phyloP scores from a whole-genome alignment of 2,329 filamentous ascomycete species.

The Lachnellula subtilissima region DNA sequence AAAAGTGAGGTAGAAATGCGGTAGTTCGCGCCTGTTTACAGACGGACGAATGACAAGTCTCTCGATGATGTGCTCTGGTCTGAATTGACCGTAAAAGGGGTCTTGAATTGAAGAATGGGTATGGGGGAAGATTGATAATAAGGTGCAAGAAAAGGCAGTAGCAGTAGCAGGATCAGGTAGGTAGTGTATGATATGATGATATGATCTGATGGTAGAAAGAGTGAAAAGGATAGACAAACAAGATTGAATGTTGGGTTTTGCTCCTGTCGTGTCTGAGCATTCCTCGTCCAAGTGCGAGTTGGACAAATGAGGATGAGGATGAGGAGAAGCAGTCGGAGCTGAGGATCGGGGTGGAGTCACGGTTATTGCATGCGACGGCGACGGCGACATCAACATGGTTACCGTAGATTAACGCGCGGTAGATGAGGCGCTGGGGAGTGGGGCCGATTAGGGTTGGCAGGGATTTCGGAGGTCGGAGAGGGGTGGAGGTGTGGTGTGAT shows the following conservation, averaged over 20 bases:
- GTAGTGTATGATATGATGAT: slow-evolving; percentile 18
- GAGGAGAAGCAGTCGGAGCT: not conserved
- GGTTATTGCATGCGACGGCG: not conserved
- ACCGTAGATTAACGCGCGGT: no score
- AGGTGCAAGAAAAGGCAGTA: slow-evolving; percentile 4
- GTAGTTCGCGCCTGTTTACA: slow-evolving; percentile 19
- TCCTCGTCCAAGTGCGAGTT: slow-evolving; percentile 17
- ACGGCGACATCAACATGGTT: no score
- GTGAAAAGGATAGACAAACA: slow-evolving; percentile 32
- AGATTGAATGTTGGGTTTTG: slow-evolving; percentile 21
- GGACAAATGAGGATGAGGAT: slow-evolving; percentile 7
- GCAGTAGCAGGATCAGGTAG: slow-evolving; percentile 11
- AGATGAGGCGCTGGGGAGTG: no score
- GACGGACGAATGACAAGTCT: slow-evolving; percentile 15
- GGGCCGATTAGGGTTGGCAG: no score
- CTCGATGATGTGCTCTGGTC: not conserved
- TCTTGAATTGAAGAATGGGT: not conserved
- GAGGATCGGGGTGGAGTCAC: not conserved
- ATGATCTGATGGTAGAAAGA: slow-evolving; percentile 20
- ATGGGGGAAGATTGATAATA: not conserved
- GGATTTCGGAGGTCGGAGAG: no score
- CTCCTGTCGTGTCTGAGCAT: slow-evolving; percentile 11
- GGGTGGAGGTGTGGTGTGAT: no score
- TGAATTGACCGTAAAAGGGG: not conserved
- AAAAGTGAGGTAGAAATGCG: slow-evolving; percentile 11